phyloP scores from a whole-genome alignment of 1,139 yeast genomes.

The Lodderomyces orthopsilosis region DNA sequence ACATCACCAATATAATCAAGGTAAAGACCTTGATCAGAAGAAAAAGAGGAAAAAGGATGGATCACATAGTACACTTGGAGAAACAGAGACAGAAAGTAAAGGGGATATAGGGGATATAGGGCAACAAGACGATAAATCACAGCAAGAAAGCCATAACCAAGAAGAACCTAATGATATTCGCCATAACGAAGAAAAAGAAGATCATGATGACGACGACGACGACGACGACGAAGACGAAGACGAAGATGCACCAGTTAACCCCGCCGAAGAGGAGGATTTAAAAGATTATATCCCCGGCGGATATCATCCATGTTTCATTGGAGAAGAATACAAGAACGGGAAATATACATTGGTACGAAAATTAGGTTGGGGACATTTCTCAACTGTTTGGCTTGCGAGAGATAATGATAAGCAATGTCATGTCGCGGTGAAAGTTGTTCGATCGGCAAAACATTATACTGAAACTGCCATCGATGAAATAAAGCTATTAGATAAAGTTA shows the following conservation, averaged over 20 bases:
- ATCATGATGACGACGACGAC: conserved; percentile 30
- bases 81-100: conserved; percentile 7
- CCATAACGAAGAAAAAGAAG: conserved; percentile 14
- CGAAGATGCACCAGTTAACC: conserved; percentile 33
- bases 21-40: conserved; percentile 1
- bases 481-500: conserved; percentile 52
- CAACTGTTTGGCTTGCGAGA: conserved; percentile 52
- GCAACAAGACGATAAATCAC: conserved; percentile 20
- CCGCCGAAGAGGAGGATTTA: conserved; percentile 62
- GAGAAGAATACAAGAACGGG: conserved; percentile 63
- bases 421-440: conserved; percentile 82
- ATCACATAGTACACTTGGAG: conserved; percentile 5
- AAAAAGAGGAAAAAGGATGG: conserved; percentile 2
- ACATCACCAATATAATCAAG: conserved; percentile 3
- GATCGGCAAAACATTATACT: conserved; percentile 71
- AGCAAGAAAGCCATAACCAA: conserved; percentile 10
- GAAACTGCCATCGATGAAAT: conserved; percentile 90
- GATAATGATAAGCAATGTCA: conserved; percentile 56
- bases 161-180: too few relatives aligned
- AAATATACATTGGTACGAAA: conserved; percentile 70
- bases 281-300: conserved; percentile 81
- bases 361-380: conserved; percentile 56
- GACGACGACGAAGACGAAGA: conserved; percentile 42
- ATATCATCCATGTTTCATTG: conserved; percentile 79
- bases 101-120: neutral